Evolutionary conservation across 495 filamentous ascomycete species (phyloP), one percentile per base, ranked within the genome.

Genomic region (Patellaria atrata): DNA sequence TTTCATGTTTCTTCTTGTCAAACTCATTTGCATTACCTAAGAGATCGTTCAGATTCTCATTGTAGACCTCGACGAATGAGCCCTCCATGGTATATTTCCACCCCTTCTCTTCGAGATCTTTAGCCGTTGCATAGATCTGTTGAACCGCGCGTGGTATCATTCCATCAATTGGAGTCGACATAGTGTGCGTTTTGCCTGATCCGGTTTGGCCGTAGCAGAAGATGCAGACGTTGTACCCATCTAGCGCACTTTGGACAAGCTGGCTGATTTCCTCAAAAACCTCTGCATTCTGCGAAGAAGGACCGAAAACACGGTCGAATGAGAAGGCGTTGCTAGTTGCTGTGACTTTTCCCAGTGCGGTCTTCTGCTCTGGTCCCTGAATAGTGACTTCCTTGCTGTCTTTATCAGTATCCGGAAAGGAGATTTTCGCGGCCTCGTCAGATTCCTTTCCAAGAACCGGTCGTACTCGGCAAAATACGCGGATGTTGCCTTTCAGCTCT

Each of bases 121-220:
- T 75, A 16, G 89, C 80, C 4, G 81, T 86, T 28, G 82, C 71
- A 53, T 93, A 94, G 40, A 99, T 93, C 58, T 94, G 82, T 40
- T 82, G 73, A 1, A 91, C 83, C 1, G 89, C 84, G 2, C 79
- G 73, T 3, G 89, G 91, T 37, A 99, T 99, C 77, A 99, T 94
- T 40, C 89, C 89, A 50, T 96, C 84, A 3, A 59, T 47, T 0
- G 43, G 27, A 3, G 86, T 81, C 23, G 82, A 87, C 89, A 99
- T 99, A 14, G 91, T 96, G 48, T 75, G 78, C 1, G 89, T 97
- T 63, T 97, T 97, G 27, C 89, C 89, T 22, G 85, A 87, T 3
- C 89, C 89, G 3, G 89, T 97, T 53, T 99, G 89, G 22, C 89
- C 89, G 53, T 99, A 99, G 54, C 85, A 94, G 62, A 99, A 94